Base-by-base conservation (phyloP, 768 basidiomycete species). In the Phaeotremella fagi region DNA sequence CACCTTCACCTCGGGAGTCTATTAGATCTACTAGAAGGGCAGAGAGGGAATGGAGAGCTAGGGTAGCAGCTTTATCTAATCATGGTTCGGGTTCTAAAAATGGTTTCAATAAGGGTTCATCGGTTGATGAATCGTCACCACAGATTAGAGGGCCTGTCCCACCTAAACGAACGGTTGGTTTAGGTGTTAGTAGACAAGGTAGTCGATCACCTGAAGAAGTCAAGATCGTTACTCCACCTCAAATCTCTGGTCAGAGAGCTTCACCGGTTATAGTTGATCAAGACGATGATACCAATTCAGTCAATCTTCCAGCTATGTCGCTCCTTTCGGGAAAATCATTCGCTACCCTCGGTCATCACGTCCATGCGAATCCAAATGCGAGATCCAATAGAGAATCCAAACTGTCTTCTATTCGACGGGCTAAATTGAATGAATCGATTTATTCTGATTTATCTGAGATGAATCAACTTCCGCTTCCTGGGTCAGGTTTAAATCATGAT, bases 31-130 rank as follows among this genome's bases (percentile, higher is more conserved):
- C 61, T 5, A 37, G 49, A 22, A 18, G 59, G 6, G 61, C 65
- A 4, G 65, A 67, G 25, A 45, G 57, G 22, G 65, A 67, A 54
- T 67, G 65, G 65, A 54, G 61, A 38, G 65, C 65, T 16, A 52
- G 50, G 25, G 52, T 67, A 12, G 65, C 61, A 3, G 65, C 65
- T 1, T 16, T 67, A 4, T 55, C 63, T 4, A 46, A 45, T 23
- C 35, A 15, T 15, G 23, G n/a, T 15, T 23, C 44, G 25, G 18
- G n/a, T 20, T 11, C 12, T 18, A 11, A 5, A 37, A 12, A 16
- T 16, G 24, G 41, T 48, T n/a, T n/a, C n/a, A n/a, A n/a, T n/a
- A n/a, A n/a, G n/a, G 5, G 35, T 26, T 2, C 26, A 35, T 15
- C 46, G 31, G 4, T 45, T 28, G 23, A n/a, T 28, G 3, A 7